A percentile compares a stretch with the other conserved stretches of the same genome.
These are phyloP conservation scores for Hypholoma sublateritium DNA, from an alignment of 768 basidiomycete genomes.

Conservation along the genomic window DNA sequence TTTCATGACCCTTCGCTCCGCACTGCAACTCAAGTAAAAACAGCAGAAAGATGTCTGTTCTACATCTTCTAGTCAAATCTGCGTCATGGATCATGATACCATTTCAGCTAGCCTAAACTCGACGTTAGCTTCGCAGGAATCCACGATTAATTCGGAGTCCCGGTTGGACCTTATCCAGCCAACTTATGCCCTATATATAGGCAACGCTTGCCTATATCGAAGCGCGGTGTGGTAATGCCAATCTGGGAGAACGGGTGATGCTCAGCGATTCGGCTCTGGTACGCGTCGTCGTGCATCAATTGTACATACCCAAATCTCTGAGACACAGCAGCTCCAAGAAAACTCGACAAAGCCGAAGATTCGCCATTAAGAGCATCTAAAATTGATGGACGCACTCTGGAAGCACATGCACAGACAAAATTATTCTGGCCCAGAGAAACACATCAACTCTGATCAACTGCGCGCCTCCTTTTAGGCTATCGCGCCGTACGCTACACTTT, in stretches of 20 bases:
- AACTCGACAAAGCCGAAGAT: not conserved
- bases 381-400: not conserved
- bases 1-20: not conserved
- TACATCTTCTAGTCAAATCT: not conserved
- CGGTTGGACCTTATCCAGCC: not conserved
- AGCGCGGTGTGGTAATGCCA: not conserved
- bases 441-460: not conserved
- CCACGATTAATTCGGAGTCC: slow-evolving; percentile 3
- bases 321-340: not conserved
- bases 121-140: not conserved
- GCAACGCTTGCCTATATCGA: slow-evolving; percentile 1
- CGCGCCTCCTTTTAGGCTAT: not conserved
- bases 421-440: not conserved
- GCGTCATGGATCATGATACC: not conserved
- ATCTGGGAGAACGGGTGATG: not conserved
- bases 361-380: not conserved
- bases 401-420: not conserved
- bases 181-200: slow-evolving; percentile 4
- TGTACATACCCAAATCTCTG: not conserved
- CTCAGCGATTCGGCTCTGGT: no score
- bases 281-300: not conserved
- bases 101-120: not conserved
- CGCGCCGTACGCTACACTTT: not conserved
- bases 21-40: not conserved
- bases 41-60: no score